Base-by-base conservation (phyloP, 2,329 filamentous ascomycete species). In the Trichoderma endophyticum region DNA sequence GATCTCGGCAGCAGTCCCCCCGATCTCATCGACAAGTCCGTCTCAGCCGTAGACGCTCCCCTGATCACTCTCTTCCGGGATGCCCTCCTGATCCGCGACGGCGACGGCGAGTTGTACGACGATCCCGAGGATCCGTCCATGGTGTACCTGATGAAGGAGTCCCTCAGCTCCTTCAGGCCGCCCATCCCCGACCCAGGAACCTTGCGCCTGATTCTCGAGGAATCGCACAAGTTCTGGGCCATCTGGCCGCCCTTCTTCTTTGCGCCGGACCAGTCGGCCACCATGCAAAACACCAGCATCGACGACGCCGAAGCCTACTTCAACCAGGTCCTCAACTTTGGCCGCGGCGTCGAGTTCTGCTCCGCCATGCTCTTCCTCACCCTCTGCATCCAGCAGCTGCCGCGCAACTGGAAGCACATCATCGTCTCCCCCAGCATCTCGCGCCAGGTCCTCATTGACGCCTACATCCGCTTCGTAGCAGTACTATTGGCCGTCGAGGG, bases 401-500 rank as follows among this genome's bases (percentile, higher is more conserved):
- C 85, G 62, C 71, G 51, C 4, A 48, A 72, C 3, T 73, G 71
- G 65, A 76, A 76, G 76, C 70, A 82, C 77, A 74, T 78, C 78
- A 71, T 73, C 78, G 51, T 77, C 80, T 76, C 73, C 72, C 77
- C 79, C 73, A 79, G 72, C 74, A 83, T 76, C 72, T 82, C 75
- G 81, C 82, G 28, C 80, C 60, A 82, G 18, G 80, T 83, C 30
- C 80, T 85, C 59, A 79, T 86, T 24, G 82, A 86, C 54, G 78
- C 79, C 5, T 87, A 85, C 73, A 79, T 86, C 54, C 80, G 82
- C 28, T 79, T 81, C 21, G 83, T 87, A 18, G 83, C 81, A 79
- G 62, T 70, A 18, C 81, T 86, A 73, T 82, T 89, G 18, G 77
- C 85, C 14, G 80, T 81, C 14, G 84, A 87, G 68, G 85, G 87